Evolutionary conservation across 495 filamentous ascomycete genomes (phyloP), one percentile per base, ranked within the genome.

Genomic region (Amniculicola lignicola): DNA sequence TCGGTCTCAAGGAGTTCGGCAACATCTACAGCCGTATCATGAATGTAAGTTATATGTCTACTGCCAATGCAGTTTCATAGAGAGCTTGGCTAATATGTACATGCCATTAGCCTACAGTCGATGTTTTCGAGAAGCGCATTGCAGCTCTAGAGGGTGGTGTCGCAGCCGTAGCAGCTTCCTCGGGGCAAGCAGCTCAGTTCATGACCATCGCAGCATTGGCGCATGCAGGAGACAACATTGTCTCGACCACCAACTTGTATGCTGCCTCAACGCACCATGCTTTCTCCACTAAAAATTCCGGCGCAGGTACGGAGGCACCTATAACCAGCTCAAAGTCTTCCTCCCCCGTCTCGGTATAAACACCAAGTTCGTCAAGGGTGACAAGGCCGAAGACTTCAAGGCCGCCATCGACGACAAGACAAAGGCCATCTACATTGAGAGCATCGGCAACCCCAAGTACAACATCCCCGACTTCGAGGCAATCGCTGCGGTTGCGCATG

Each of bases 11-110:
- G 70, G 92, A 96, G 71, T 92, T 94, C 69, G 94, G 92, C 69
- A 96, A 98, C 73, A 96, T 98, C 74, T 98, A 98, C 78, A 90
- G 85, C 65, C 86, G 93, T 51, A 93, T 98, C 63, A 95, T 94
- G 90, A 98, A 98, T 70, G 81, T 82, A 69, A 54, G 42, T 35
- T 18, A 47, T n/a, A 16, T 0, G 7, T n/a, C 9, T 18, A n/a
- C 22, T 16, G 5, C 10, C 40, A 35, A 28, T 24, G 25, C 16
- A 24, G 4, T 12, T 25, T 4, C 11, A 44, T 43, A 21, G 16
- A 25, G 37, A 37, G 33, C 37, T 19, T 51, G 16, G 43, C 45
- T 21, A 25, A 56, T 42, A 2, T 23, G 3, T 16, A 10, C 31
- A 27, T 33, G 9, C 14, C 10, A 40, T 15, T 69, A 90, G 87